phyloP scores from a whole-genome alignment of 306 rosid species.

The Dryas drummondii region DNA sequence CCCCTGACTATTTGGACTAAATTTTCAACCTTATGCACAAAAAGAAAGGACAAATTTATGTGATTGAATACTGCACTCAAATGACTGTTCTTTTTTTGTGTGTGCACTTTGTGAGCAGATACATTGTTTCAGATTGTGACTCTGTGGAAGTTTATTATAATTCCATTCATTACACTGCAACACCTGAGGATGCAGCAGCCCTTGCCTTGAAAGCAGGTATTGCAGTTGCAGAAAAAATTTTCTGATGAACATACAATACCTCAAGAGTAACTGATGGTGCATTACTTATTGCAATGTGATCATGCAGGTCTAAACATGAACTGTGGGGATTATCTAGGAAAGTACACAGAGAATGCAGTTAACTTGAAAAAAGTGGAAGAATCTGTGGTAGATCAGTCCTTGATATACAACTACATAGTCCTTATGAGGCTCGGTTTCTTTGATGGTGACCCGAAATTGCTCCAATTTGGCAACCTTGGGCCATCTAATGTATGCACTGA shows the following conservation, averaged over 20 bases:
- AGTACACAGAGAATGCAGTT: constrained; percentile 59
- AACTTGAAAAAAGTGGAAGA: constrained; percentile 54
- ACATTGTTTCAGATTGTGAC: constrained; percentile 83
- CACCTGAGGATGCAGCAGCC: constrained; percentile 89
- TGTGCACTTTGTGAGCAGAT: constrained; percentile 32
- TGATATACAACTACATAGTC: constrained; percentile 70
- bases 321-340: constrained; percentile 54
- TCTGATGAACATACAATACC: not conserved
- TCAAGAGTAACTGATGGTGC: not conserved
- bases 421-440: constrained; percentile 78
- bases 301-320: constrained; percentile 78
- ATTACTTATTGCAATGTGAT: not conserved
- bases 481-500: constrained; percentile 58
- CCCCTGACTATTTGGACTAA: too few relatives aligned
- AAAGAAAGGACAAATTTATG: too few relatives aligned
- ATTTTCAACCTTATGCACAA: too few relatives aligned
- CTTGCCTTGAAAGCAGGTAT: constrained; percentile 77
- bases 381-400: constrained; percentile 61
- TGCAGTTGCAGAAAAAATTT: not conserved
- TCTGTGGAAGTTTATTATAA: constrained; percentile 62
- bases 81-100: not conserved
- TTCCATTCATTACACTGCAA: constrained; percentile 49
- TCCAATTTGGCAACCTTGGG: constrained; percentile 60
- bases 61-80: too few relatives aligned
- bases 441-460: constrained; percentile 56